A percentile compares a stretch with the other conserved stretches of the same genome.
These are phyloP conservation scores for Escallonia herrerae DNA, from an alignment of 129 eudicot species.

Conservation along the genomic window DNA sequence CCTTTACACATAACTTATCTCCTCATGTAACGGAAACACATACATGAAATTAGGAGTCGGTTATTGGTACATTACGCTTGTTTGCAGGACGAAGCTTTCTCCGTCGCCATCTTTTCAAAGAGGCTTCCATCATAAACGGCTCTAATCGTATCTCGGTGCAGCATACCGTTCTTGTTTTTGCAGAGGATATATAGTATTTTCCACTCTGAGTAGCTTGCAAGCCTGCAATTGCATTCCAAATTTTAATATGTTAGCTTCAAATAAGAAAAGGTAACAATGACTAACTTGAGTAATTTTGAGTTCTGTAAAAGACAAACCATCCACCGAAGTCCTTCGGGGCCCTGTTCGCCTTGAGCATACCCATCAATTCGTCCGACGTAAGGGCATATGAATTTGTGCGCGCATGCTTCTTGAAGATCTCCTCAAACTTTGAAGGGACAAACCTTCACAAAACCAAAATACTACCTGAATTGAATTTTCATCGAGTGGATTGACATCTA, in stretches of 20 bases:
- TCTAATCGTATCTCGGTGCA: slow-evolving; percentile 50
- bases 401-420: slow-evolving; percentile 64
- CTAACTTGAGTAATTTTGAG: neutral
- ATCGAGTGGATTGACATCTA: no score
- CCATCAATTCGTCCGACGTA: slow-evolving; percentile 47
- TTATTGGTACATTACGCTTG: slow-evolving; percentile 1
- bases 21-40: no score
- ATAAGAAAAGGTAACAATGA: neutral
- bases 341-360: slow-evolving; percentile 54
- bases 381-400: slow-evolving; percentile 38
- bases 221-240: slow-evolving; percentile 27
- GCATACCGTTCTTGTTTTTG: slow-evolving; percentile 65
- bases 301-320: slow-evolving; percentile 30
- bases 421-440: slow-evolving; percentile 61
- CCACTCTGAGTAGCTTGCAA: slow-evolving; percentile 60
- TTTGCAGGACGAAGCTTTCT: slow-evolving; percentile 25
- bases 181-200: slow-evolving; percentile 50
- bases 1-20: neutral
- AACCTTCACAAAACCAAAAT: slow-evolving; percentile 35
- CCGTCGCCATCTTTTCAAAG: slow-evolving; percentile 50
- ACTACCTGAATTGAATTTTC: neutral
- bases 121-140: slow-evolving; percentile 79
- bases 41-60: neutral
- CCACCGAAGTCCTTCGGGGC: slow-evolving; percentile 65
- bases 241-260: neutral